Conservation (phyloP, 768 basidiomycete genomes). For the Hericium erinaceus region DNA sequence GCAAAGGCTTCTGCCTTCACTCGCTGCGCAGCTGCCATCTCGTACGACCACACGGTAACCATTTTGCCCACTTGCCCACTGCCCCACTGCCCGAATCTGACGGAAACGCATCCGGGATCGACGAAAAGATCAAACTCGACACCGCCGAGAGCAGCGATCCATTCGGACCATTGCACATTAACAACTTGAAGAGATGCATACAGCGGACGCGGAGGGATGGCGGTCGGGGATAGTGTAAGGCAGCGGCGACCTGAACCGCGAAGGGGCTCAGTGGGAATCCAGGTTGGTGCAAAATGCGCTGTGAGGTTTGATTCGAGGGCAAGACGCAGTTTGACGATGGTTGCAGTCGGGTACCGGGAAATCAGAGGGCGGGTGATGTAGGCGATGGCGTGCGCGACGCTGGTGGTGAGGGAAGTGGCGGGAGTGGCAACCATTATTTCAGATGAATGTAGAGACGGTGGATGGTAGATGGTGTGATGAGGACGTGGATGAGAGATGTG, state of each 20-base stretch:
- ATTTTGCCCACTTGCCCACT: conserved; percentile 33
- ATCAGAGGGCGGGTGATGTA: conserved; percentile 64
- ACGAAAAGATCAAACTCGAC: conserved; percentile 72
- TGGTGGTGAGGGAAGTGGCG: conserved; percentile 42
- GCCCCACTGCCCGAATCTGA: conserved; percentile 42
- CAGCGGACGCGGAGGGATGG: conserved; percentile 62
- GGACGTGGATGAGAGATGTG: conserved; percentile 16
- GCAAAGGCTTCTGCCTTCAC: neutral
- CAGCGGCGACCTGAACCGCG: conserved; percentile 66
- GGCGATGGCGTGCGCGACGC: conserved; percentile 65
- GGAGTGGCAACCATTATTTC: conserved; percentile 25
- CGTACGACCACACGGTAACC: conserved; percentile 62
- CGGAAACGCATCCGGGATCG: conserved; percentile 69
- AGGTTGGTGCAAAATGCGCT: conserved; percentile 56
- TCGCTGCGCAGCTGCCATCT: conserved; percentile 24
- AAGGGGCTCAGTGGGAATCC: conserved; percentile 55
- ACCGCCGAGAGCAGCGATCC: conserved; percentile 63
- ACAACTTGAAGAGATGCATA: conserved; percentile 62
- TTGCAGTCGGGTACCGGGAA: conserved; percentile 44
- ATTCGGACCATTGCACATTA: conserved; percentile 73
- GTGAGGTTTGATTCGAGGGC: conserved; percentile 67
- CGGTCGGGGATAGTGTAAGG: conserved; percentile 60
- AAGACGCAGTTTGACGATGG: conserved; percentile 60
- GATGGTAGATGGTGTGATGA: conserved; percentile 1
- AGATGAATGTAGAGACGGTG: conserved; percentile 7